Percentiles rank a stretch among this genome's conserved stretches.
Conservation (phyloP, 768 basidiomycete species). For the Pleurotus platypus region DNA sequence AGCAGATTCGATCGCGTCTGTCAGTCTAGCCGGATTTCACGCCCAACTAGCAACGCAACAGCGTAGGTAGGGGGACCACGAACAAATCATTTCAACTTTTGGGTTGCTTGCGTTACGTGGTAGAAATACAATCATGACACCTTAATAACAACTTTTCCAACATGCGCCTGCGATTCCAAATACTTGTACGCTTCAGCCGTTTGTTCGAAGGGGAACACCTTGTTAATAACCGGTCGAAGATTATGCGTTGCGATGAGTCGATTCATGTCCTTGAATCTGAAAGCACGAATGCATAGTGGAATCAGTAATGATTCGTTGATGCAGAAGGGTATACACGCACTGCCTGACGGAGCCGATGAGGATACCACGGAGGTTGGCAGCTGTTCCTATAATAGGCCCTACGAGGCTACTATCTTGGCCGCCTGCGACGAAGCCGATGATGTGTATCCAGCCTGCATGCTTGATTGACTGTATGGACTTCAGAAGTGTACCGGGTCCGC, state of each 20-base stretch:
- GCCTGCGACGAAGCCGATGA: conserved; percentile 50
- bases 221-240: conserved; percentile 51
- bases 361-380: conserved; percentile 45
- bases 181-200: conserved; percentile 48
- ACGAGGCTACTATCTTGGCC: conserved; percentile 26
- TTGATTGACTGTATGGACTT: conserved; percentile 37
- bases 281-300: neutral
- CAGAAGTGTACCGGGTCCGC: conserved; percentile 33
- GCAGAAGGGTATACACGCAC: conserved; percentile 25
- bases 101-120: too few species aligned
- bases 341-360: conserved; percentile 53
- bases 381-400: conserved; percentile 29
- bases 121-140: conserved; percentile 18
- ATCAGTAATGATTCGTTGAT: too few species aligned
- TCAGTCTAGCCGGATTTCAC: too few species aligned
- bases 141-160: conserved; percentile 62
- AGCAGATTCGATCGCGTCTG: too few species aligned
- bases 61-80: too few species aligned
- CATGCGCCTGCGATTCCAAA: conserved; percentile 50
- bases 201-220: conserved; percentile 55
- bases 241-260: conserved; percentile 39
- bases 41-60: too few species aligned
- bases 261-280: conserved; percentile 52
- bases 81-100: too few species aligned
- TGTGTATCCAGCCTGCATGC: conserved; percentile 39